Base-by-base conservation (phyloP, 768 basidiomycete genomes). In the Tylopilus rubrobrunneus region DNA sequence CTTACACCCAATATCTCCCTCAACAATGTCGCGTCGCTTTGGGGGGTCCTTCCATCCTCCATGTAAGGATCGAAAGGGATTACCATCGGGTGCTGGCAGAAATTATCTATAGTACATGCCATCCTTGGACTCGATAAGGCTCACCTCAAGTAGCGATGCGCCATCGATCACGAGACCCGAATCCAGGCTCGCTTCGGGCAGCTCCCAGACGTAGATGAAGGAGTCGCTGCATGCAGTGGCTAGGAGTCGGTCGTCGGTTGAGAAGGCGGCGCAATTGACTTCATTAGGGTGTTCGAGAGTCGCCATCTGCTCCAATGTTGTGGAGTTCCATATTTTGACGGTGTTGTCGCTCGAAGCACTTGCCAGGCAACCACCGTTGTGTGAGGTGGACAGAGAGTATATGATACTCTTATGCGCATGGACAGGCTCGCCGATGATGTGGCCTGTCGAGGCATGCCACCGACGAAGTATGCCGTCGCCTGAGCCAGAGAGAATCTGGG, bases 161-260 rank as follows among this genome's bases (percentile, higher is more conserved):
- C 60, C 63, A 34, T 66, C 65, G 41, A 66, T 67, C 52, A 42
- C 65, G 9, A 68, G 56, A 45, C 65, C 65, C 47, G 66, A 68
- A 47, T 66, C 65, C 58, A 66, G 42, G 53, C 63, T 66, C 19
- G 66, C 52, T 46, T 66, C 63, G 10, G 65, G 65, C 25, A 60
- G 12, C 47, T 70, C 71, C 68, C 70, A 70, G 19, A 70, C 42
- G 46, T 70, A 67, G 40, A 72, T 34, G 14, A 47, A 33, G 40
- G 67, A 61, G 45, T 68, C 67, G 43, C 61, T 67, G 42, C 69
- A 68, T 23, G 64, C 67, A 7, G 68, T 70, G 19, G 70, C 68
- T n/a, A 69, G 46, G 48, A 59, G 60, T 52, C 66, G 52, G 49
- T 64, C 64, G 56, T 72, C 68, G 45, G 48, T 27, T 3, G 68